A percentile compares a stretch with the other conserved stretches of the same genome.
Conservation (phyloP, 2,329 filamentous ascomycete genomes). For the Simplicillium aogashimaense region DNA sequence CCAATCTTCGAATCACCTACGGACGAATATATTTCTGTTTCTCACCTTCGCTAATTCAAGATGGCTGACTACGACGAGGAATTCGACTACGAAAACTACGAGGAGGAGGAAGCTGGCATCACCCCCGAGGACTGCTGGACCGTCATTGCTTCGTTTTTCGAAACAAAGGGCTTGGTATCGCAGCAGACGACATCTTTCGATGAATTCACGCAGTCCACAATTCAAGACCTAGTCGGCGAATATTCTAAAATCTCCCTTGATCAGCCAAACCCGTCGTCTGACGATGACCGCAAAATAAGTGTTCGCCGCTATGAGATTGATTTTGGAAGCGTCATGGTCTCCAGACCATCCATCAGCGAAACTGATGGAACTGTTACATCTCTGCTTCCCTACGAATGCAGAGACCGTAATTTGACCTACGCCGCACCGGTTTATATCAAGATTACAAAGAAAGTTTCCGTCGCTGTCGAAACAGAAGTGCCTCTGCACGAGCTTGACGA, state of each 20-base stretch:
- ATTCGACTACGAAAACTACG: slow-evolving; percentile 60
- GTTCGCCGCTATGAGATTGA: slow-evolving; percentile 92
- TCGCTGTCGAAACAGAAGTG: slow-evolving; percentile 68
- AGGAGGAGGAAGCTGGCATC: slow-evolving; percentile 60
- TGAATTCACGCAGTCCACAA: slow-evolving; percentile 88
- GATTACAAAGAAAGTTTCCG: slow-evolving; percentile 74
- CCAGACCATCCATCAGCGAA: slow-evolving; percentile 84
- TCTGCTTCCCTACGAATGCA: slow-evolving; percentile 88
- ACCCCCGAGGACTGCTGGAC: slow-evolving; percentile 98
- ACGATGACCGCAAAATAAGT: slow-evolving; percentile 69
- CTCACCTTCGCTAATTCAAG: slow-evolving; percentile 8
- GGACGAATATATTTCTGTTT: not conserved
- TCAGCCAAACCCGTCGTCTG: slow-evolving; percentile 71
- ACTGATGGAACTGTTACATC: slow-evolving; percentile 80
- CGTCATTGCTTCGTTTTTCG: slow-evolving; percentile 95
- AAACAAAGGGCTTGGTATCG: slow-evolving; percentile 88
- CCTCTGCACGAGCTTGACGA: slow-evolving; percentile 59
- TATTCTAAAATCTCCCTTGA: slow-evolving; percentile 89
- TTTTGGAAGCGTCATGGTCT: slow-evolving; percentile 83
- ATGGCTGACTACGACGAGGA: slow-evolving; percentile 49
- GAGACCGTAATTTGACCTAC: slow-evolving; percentile 92
- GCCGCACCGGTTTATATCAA: slow-evolving; percentile 83
- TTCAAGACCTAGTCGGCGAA: slow-evolving; percentile 90
- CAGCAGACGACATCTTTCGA: slow-evolving; percentile 98
- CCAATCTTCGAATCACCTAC: not conserved